Evolutionary conservation across 2,329 filamentous ascomycete species (phyloP), one percentile per base, ranked within the genome.

Genomic region (Curvularia eragrostidis): DNA sequence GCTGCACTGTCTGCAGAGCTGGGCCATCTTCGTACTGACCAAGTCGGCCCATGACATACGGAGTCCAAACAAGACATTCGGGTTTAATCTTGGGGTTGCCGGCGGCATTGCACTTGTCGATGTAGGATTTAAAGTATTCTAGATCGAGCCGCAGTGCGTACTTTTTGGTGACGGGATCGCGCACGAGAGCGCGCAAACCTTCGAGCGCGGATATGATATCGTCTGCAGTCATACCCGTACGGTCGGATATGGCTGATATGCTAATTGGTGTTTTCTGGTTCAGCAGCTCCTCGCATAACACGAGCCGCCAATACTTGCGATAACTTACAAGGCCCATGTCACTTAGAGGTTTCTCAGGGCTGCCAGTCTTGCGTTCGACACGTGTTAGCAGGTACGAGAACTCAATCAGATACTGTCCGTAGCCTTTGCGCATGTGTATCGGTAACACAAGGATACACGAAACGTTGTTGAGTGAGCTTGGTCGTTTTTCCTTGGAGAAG

Each of bases 281-380:
- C 36, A 93, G 81, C 6, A 99, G 83, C 66, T 97, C 91, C 61
- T 91, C 89, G 72, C 93, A 97, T 52, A 99, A 81, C 2, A 96
- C 84, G 9, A 97, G 81, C 19, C 95, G 89, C 95, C 95, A 99
- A 76, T 99, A 99, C 69, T 96, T 97, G 43, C 95, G 88, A 74
- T 99, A 99, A 1, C 94, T 98, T 3, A 98, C 94, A 38, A 99
- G 79, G 3, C 95, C 95, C 92, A 99, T 97, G 73, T 99, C 95
- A 0, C 95, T 98, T 3, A 99, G 84, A 0, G 95, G 95, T 77
- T 99, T 99, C 76, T 99, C 95, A 0, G 95, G 95, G 1, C 94
- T 97, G 9, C 95, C 95, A 0, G 93, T 96, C 77, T 97, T 97
- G 68, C 89, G 86, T 78, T 99, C 95, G 1, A 96, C 91, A 50